phyloP scores from a whole-genome alignment of 2,329 filamentous ascomycete species.

The Pseudogymnoascus sp. region DNA sequence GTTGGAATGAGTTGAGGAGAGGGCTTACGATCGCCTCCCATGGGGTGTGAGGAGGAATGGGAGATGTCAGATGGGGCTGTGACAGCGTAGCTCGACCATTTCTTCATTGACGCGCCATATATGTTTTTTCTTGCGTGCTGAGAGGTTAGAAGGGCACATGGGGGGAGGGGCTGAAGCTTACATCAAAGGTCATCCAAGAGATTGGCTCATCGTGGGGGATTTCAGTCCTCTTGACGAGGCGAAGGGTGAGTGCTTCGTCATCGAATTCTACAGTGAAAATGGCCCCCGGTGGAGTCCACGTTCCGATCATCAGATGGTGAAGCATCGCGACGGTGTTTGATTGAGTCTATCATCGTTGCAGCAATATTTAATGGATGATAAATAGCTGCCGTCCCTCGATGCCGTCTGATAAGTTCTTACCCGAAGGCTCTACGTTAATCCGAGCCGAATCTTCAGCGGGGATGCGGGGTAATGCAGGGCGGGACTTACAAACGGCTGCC shows the following conservation, averaged over 20 bases:
- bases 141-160: slow-evolving; percentile 18
- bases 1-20: slow-evolving; percentile 1
- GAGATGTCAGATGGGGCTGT: slow-evolving; percentile 67
- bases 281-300: slow-evolving; percentile 81
- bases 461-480: not conserved
- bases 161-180: slow-evolving; percentile 36
- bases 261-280: slow-evolving; percentile 88
- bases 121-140: slow-evolving; percentile 77
- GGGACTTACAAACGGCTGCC: not conserved
- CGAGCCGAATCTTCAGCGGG: not conserved
- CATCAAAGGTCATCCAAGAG: slow-evolving; percentile 88
- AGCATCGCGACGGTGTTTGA: slow-evolving; percentile 49
- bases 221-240: slow-evolving; percentile 70
- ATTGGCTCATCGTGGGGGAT: slow-evolving; percentile 81
- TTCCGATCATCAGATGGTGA: slow-evolving; percentile 87
- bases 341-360: not conserved
- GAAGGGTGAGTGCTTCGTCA: slow-evolving; percentile 66
- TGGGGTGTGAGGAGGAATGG: slow-evolving; percentile 66
- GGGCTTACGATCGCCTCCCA: slow-evolving; percentile 64
- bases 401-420: slow-evolving; percentile 1
- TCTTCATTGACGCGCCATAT: slow-evolving; percentile 89
- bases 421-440: not conserved
- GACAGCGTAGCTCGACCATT: slow-evolving; percentile 77
- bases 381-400: not conserved
- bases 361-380: not conserved